Evolutionary conservation across 1,284 basidiomycete species (phyloP), one percentile per base, ranked within the genome.

Genomic region (Omphalotus olearius): DNA sequence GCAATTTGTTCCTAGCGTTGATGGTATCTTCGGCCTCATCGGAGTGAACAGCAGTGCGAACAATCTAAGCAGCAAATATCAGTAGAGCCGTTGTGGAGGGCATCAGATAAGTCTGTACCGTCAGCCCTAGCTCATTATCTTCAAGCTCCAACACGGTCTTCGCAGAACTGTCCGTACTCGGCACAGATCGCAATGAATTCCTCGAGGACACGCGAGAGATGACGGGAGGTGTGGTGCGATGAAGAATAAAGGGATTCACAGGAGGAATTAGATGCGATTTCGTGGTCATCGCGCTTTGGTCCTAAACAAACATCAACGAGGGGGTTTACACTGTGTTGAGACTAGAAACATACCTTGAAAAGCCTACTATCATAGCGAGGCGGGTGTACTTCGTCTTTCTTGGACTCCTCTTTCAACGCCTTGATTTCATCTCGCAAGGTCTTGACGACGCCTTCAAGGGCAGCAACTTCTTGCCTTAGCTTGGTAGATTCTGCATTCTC

Each of bases 1-100:
- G 67, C 11, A 81, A 65, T 3, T 74, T 68, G 56, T 83, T 76
- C 62, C 86, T 68, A 3, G 75, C 72, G 39, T 73, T 68, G 48
- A 80, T 74, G 57, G 76, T 69, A 26, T 76, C 76, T 47, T 75
- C 71, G 0, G 79, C 73, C 44, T 76, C 72, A 35, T 65, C 65
- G 3, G 63, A 64, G 6, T 66, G 59, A 41, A 60, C 52, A 38
- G 61, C 50, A 17, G 57, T 49, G 25, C 17, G 45, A 30, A 51
- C 50, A 39, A 56, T 49, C 58, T 57, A 44, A 7, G 47, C 53
- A 18, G 10, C 13, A 11, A 14, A 17, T 2, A 45, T 47, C 18
- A 52, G 33, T 23, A 49, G 38, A 25, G 6, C 52, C 56, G 3
- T 40, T 14, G 50, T 47, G 48, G 51, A 48, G 51, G 47, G 18